Evolutionary conservation across 2,329 filamentous ascomycete genomes (phyloP).

Genomic region (Penicillium palitans): DNA sequence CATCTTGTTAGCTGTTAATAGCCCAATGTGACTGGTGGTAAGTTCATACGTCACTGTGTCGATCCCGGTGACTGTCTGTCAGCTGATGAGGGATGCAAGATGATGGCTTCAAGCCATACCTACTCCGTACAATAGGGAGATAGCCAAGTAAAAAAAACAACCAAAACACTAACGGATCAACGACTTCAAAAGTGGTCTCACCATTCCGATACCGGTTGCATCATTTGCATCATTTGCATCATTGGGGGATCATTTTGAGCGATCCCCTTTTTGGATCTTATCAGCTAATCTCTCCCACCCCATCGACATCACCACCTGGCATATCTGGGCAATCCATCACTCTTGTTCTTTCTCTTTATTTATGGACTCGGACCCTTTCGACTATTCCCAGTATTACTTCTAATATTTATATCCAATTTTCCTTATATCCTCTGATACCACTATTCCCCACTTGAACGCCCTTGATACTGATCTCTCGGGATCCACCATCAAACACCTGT

Average conservation of each 20-base stretch:
- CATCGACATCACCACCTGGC: not conserved
- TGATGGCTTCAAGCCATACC: not conserved
- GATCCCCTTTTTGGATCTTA: constrained; percentile 5
- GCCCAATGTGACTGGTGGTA: not conserved
- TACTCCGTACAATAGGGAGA: not conserved
- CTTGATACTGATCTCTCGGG: not conserved
- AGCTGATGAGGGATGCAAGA: constrained; percentile 1
- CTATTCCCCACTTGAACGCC: not conserved
- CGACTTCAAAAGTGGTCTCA: constrained; percentile 2
- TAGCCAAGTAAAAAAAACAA: not conserved
- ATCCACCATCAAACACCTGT: not conserved
- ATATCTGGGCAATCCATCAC: not conserved
- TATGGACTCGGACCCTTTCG: not conserved
- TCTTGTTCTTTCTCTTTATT: not conserved
- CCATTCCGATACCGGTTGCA: constrained; percentile 13
- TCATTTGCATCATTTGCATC: constrained; percentile 11
- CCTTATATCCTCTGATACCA: not conserved
- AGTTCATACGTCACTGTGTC: constrained; percentile 22
- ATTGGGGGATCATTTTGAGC: constrained; percentile 13
- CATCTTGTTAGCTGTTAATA: not conserved
- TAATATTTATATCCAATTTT: not conserved
- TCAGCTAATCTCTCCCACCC: constrained; percentile 4
- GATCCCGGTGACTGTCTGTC: constrained; percentile 39
- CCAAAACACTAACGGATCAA: not conserved
- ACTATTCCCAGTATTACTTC: not conserved